Evolutionary conservation across 768 basidiomycete species (phyloP).

Genomic region (Asterophora parasitica): DNA sequence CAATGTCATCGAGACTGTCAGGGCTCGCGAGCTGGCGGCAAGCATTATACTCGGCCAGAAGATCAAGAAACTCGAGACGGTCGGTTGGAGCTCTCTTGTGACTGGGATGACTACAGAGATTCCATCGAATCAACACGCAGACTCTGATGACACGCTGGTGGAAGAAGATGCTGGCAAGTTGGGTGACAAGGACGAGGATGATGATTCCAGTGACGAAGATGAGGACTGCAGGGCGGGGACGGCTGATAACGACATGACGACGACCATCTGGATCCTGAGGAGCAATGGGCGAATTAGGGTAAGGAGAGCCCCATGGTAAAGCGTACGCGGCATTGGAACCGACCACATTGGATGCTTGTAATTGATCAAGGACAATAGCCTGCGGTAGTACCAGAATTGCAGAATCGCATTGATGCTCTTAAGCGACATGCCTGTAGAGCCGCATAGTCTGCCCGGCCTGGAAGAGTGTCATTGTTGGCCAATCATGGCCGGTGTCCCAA

Average conservation of each 20-base stretch:
- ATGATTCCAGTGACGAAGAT: not conserved
- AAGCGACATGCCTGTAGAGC: not conserved
- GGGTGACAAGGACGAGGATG: slow-evolving; percentile 16
- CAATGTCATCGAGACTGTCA: slow-evolving; percentile 25
- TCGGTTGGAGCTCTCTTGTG: slow-evolving; percentile 55
- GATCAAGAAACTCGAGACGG: slow-evolving; percentile 37
- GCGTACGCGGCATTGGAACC: not conserved
- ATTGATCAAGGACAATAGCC: not conserved
- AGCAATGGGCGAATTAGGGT: slow-evolving; percentile 36
- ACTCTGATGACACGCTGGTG: slow-evolving; percentile 13
- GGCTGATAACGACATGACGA: slow-evolving; percentile 21
- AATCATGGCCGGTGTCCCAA: not conserved
- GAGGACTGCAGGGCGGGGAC: not conserved
- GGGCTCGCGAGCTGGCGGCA: slow-evolving; percentile 42
- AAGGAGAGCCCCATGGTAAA: slow-evolving; percentile 36
- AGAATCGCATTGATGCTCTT: not conserved
- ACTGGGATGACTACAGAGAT: slow-evolving; percentile 4
- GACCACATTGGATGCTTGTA: too few species aligned
- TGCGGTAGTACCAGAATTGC: not conserved
- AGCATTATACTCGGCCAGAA: slow-evolving; percentile 39
- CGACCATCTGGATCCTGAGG: slow-evolving; percentile 38
- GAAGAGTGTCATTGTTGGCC: slow-evolving; percentile 4
- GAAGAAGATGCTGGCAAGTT: slow-evolving; percentile 13
- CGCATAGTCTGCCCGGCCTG: too few species aligned
- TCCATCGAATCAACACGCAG: slow-evolving; percentile 4